A percentile compares a stretch with the other conserved stretches of the same genome.
Conservation (phyloP, 1,284 basidiomycete genomes). For the Pholiota adiposa region DNA sequence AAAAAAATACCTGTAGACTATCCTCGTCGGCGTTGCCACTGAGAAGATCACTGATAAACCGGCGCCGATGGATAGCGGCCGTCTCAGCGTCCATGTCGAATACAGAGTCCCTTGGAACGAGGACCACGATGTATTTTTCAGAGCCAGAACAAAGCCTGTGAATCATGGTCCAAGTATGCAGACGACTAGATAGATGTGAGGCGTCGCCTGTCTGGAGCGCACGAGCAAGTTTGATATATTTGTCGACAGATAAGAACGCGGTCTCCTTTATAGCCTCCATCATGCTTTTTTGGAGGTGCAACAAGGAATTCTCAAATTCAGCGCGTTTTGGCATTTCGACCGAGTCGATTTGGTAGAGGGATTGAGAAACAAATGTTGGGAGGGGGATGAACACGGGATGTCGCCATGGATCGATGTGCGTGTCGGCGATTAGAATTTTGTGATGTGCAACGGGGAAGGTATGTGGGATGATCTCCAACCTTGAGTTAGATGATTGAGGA, state of each 20-base stretch:
- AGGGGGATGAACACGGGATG: conserved; percentile 62
- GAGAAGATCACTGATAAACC: conserved; percentile 22
- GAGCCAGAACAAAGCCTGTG: conserved; percentile 69
- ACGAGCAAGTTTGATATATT: conserved; percentile 54
- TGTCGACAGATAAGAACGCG: conserved; percentile 56
- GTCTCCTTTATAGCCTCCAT: conserved; percentile 62
- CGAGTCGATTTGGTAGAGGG: conserved; percentile 51
- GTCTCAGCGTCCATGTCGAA: conserved; percentile 53
- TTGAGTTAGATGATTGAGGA: conserved; percentile 6
- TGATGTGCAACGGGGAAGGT: conserved; percentile 6
- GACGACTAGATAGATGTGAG: conserved; percentile 46
- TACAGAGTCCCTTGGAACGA: conserved; percentile 64
- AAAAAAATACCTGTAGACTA: conserved; percentile 21
- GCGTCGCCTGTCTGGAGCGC: conserved; percentile 48
- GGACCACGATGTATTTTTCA: conserved; percentile 55
- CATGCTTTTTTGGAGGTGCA: conserved; percentile 54
- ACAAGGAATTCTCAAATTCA: conserved; percentile 54
- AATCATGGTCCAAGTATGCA: conserved; percentile 58
- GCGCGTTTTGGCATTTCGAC: conserved; percentile 63
- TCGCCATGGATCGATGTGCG: conserved; percentile 55
- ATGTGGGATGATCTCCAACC: conserved; percentile 14
- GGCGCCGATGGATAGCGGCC: conserved; percentile 42
- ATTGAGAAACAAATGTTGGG: conserved; percentile 52
- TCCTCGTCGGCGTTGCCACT: conserved; percentile 18
- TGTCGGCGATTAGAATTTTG: conserved; percentile 7